Evolutionary conservation across 2,329 filamentous ascomycete genomes (phyloP), one percentile per base, ranked within the genome.

Genomic region (Rhinocladiella mackenziei): DNA sequence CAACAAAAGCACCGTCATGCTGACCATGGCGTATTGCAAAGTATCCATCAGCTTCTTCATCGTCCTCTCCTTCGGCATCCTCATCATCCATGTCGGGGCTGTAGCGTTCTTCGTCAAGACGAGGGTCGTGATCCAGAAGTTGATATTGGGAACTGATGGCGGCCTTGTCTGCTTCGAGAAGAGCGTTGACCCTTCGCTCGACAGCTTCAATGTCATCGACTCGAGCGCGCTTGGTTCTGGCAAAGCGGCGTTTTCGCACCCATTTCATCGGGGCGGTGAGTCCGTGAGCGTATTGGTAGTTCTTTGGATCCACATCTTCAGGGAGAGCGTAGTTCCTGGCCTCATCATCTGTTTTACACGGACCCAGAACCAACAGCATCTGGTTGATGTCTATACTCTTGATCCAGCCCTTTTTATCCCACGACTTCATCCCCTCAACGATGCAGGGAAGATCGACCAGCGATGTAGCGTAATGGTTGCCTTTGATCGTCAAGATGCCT

Each of bases 401-500:
- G 71, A 89, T 88, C 72, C 89, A 88, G 13, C 82, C 78, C 59
- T 86, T 88, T 59, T 83, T 83, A 62, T 94, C 89, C 86, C 88
- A 95, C 47, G 85, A 89, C 72, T 95, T 95, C 84, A 92, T 89
- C 5, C 82, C 84, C 62, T 95, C 89, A 4, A 89, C 82, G 45
- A 95, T 86, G 48, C 86, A 92, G 0, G 89, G 89, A 22, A 95
- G 68, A 57, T 94, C 88, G 6, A 94, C 82, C 62, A 94, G 73
- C 14, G 83, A 78, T 17, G 85, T 87, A 0, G 86, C 89, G 61
- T 87, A 94, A 36, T 77, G 73, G 39, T 78, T 76, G 3, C 81
- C 81, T 50, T 81, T 78, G 49, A 94, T 76, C 2, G 73, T 80
- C 23, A 94, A 65, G 51, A 86, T 71, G 1, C 84, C 83, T n/a